Conservation (phyloP, 2,329 filamentous ascomycete genomes). For the Hypocrella siamensis region DNA sequence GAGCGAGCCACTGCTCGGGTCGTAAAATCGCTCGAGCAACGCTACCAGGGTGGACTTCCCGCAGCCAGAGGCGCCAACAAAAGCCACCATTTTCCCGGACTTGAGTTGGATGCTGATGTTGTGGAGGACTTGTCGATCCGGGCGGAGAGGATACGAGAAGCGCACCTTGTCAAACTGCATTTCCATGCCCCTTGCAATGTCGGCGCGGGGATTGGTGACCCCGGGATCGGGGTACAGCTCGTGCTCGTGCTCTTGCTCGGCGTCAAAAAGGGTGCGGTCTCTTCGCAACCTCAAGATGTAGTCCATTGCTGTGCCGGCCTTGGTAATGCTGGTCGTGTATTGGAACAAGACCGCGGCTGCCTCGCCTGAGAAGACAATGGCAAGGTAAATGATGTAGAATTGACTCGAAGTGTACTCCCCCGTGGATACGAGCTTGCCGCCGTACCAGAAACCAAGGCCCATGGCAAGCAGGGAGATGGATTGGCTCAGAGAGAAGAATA, state of each 20-base stretch:
- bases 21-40: conserved; percentile 86
- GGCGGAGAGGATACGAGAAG: conserved; percentile 84
- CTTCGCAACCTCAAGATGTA: conserved; percentile 28
- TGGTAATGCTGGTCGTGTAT: conserved; percentile 35
- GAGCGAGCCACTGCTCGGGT: conserved; percentile 66
- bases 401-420: conserved; percentile 30
- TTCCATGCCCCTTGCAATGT: too few relatives aligned
- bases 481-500: conserved; percentile 24
- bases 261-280: conserved; percentile 14
- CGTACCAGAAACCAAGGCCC: conserved; percentile 25
- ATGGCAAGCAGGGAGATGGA: conserved; percentile 21
- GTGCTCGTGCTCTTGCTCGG: conserved; percentile 9
- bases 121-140: conserved; percentile 80
- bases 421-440: conserved; percentile 21
- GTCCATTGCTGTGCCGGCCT: conserved; percentile 30
- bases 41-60: conserved; percentile 92
- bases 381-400: conserved; percentile 36
- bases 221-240: too few relatives aligned
- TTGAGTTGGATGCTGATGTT: conserved; percentile 62
- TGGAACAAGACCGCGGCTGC: conserved; percentile 25
- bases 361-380: conserved; percentile 29
- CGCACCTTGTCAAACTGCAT: conserved; percentile 88
- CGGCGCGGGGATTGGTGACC: too few relatives aligned
- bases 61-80: conserved; percentile 88
- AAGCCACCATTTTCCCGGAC: conserved; percentile 70